Evolutionary conservation across 1,284 basidiomycete species (phyloP).

Genomic region (Cerrena zonata): DNA sequence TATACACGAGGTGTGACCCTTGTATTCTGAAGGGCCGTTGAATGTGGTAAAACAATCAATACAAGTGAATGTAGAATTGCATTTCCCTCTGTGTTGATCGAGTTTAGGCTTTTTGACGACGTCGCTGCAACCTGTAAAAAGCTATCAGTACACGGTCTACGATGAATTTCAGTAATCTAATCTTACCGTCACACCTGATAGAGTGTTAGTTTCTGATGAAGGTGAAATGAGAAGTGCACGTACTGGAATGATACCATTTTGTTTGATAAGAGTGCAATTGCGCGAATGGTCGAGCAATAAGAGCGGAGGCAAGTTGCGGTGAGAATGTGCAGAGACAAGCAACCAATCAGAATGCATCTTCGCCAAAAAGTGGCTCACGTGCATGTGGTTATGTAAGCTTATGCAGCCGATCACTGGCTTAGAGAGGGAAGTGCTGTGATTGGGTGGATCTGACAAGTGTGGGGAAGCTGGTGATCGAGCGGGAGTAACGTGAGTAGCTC

Average conservation of each 20-base stretch:
- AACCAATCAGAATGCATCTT: conserved; percentile 3
- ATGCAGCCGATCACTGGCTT: background rate
- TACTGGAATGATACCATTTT: conserved; percentile 57
- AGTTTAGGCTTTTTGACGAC: conserved; percentile 89
- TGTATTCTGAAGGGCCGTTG: conserved; percentile 68
- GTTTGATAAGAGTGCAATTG: background rate
- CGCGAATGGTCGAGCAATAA: background rate
- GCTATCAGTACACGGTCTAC: background rate
- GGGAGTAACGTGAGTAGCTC: background rate
- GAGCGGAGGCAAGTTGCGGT: background rate
- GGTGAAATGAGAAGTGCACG: conserved; percentile 18
- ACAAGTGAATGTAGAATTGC: conserved; percentile 73
- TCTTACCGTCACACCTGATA: conserved; percentile 44
- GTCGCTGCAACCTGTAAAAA: conserved; percentile 61
- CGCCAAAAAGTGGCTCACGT: conserved; percentile 3
- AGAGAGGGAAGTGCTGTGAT: background rate
- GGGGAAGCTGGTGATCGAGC: background rate
- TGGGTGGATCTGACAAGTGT: background rate
- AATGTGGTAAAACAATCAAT: conserved; percentile 85
- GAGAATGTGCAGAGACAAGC: background rate
- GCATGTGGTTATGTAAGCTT: background rate
- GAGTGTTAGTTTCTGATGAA: conserved; percentile 2
- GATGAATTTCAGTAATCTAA: background rate
- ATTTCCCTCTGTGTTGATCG: conserved; percentile 59
- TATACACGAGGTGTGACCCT: conserved; percentile 78